A percentile compares a stretch with the other conserved stretches of the same genome.
phyloP scores from a whole-genome alignment of 108 stramenopile species.

The Conticribra weissflogii region DNA sequence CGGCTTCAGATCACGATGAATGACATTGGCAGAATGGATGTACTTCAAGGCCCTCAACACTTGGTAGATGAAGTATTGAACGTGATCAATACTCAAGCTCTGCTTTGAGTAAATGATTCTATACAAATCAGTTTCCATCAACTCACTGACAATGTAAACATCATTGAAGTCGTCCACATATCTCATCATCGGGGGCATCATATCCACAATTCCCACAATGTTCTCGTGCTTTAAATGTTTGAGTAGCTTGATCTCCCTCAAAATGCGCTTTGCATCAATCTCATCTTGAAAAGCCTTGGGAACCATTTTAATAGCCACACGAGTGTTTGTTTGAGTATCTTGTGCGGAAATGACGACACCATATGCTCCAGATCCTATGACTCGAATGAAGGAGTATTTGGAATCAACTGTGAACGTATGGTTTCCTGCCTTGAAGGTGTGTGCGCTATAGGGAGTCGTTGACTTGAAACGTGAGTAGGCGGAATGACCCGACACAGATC shows the following conservation, averaged over 20 bases:
- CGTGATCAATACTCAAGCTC: constrained; percentile 94
- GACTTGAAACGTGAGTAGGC: constrained; percentile 30
- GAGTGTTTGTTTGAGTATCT: constrained; percentile 62
- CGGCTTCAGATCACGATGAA: constrained; percentile 98
- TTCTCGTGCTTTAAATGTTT: constrained; percentile 94
- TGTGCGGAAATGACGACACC: constrained; percentile 96
- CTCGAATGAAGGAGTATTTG: constrained; percentile 76
- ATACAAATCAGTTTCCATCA: constrained; percentile 99
- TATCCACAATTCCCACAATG: constrained; percentile 85
- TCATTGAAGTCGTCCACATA: constrained; percentile 93
- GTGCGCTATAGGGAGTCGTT: constrained; percentile 58
- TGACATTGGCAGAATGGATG: constrained; percentile 98
- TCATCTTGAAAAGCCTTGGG: constrained; percentile 96
- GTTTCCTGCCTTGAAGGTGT: constrained; percentile 84
- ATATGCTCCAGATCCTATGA: constrained; percentile 96
- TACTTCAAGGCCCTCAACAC: constrained; percentile 97
- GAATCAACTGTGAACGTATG: constrained; percentile 87
- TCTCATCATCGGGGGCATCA: constrained; percentile 86
- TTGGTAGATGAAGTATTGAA: constrained; percentile 98
- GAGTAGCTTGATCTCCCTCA: constrained; percentile 97
- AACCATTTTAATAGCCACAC: constrained; percentile 99
- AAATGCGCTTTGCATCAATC: constrained; percentile 99
- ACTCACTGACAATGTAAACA: constrained; percentile 97
- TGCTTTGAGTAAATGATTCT: constrained; percentile 99
- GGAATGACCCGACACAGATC: constrained; percentile 18